Evolutionary conservation across 2,329 filamentous ascomycete species (phyloP).

Genomic region (Penicillium nordicum): DNA sequence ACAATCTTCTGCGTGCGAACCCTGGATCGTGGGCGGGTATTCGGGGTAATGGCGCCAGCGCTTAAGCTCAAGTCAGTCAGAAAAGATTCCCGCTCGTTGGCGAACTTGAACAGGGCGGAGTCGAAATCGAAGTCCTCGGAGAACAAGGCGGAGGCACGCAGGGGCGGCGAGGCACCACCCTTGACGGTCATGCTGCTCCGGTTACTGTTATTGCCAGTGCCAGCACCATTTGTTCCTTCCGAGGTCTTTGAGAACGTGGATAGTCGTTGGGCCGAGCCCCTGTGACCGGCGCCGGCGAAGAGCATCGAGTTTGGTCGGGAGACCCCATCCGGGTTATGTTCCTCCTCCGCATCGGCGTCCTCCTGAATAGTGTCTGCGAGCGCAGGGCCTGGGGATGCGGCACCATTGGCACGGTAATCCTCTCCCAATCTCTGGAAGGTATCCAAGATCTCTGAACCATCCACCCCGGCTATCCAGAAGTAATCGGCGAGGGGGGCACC

Average conservation of each 20-base stretch:
- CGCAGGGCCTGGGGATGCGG: conserved; percentile 36
- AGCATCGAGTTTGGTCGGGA: conserved; percentile 42
- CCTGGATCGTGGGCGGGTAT: conserved; percentile 66
- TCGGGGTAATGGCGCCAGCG: conserved; percentile 72
- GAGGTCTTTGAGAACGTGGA: conserved; percentile 51
- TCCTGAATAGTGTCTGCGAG: conserved; percentile 60
- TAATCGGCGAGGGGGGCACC: conserved; percentile 61
- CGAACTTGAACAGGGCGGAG: conserved; percentile 87
- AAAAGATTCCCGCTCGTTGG: conserved; percentile 90
- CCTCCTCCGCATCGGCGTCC: conserved; percentile 55
- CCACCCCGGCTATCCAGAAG: conserved; percentile 60
- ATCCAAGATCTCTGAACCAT: conserved; percentile 46
- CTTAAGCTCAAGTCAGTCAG: conserved; percentile 87
- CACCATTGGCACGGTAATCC: conserved; percentile 40
- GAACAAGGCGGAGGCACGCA: conserved; percentile 34
- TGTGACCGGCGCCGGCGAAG: conserved; percentile 21
- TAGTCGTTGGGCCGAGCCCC: conserved; percentile 43
- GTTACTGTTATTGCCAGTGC: conserved; percentile 63
- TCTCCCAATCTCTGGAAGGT: conserved; percentile 43
- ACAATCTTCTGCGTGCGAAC: conserved; percentile 79
- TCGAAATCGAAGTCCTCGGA: conserved; percentile 86
- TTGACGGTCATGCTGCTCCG: conserved; percentile 64
- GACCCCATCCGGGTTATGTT: conserved; percentile 34
- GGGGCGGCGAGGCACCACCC: conserved; percentile 29
- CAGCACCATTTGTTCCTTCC: conserved; percentile 45